Conservation (phyloP, 2,329 filamentous ascomycete genomes). For the Colletotrichum truncatum region DNA sequence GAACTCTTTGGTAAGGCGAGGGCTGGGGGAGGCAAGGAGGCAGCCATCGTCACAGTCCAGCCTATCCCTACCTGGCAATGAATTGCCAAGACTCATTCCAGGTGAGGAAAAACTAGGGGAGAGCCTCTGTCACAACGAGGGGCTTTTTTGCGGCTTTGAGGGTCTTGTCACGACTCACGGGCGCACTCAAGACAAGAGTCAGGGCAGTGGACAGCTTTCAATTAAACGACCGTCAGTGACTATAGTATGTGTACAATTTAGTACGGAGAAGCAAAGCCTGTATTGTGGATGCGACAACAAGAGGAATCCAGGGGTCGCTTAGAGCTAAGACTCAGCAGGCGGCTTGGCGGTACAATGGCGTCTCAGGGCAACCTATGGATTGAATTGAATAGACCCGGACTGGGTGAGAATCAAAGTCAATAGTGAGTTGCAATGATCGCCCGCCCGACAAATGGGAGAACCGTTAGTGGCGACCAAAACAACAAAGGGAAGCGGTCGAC, state of each 20-base stretch:
- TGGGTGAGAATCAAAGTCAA: not conserved
- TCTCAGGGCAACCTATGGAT: not conserved
- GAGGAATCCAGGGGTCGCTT: slow-evolving; percentile 12
- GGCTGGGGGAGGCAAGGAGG: slow-evolving; percentile 2
- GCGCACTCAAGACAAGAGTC: not conserved
- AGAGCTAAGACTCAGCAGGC: slow-evolving; percentile 25
- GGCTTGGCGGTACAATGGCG: slow-evolving; percentile 28
- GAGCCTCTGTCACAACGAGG: not conserved
- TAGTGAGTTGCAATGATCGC: not conserved
- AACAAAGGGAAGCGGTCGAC: too few relatives aligned
- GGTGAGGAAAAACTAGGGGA: slow-evolving; percentile 13
- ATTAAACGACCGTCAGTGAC: too few relatives aligned
- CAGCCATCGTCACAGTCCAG: not conserved
- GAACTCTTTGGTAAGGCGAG: not conserved
- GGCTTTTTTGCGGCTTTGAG: too few relatives aligned
- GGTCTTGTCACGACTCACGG: slow-evolving; percentile 12
- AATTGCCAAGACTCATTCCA: slow-evolving; percentile 22
- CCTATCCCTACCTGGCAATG: slow-evolving; percentile 16
- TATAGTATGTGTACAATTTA: too few relatives aligned
- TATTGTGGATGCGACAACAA: slow-evolving; percentile 7
- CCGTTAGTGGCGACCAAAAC: too few relatives aligned
- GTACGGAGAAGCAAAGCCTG: not conserved
- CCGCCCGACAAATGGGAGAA: too few relatives aligned
- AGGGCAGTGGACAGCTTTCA: not conserved
- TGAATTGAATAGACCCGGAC: not conserved